Percentiles rank a stretch among this genome's conserved stretches.
Conservation (phyloP, 192 early-diverging fungal species). For the Coemansia sp. region DNA sequence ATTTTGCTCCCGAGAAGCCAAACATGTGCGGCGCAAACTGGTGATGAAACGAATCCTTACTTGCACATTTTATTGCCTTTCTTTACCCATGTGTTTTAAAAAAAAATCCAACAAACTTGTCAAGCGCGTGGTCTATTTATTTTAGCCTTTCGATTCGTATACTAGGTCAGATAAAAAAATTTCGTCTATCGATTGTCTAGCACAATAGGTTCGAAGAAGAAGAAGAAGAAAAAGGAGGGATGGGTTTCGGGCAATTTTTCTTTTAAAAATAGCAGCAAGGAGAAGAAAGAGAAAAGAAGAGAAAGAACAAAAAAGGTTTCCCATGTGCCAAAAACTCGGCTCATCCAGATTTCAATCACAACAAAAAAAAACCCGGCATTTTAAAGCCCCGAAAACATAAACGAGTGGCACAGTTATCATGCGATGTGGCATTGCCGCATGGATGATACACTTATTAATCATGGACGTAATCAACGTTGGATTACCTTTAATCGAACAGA, state of each 20-base stretch:
- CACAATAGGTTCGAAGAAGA: too few relatives aligned
- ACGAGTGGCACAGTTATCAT: too few relatives aligned
- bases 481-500: too few relatives aligned
- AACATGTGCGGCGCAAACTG: neutral
- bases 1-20: neutral
- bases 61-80: neutral
- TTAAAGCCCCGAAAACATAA: too few relatives aligned
- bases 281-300: neutral
- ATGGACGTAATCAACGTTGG: too few relatives aligned
- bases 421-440: too few relatives aligned
- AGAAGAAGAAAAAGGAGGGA: neutral
- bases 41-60: neutral
- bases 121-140: neutral
- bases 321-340: neutral
- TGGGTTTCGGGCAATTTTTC: neutral
- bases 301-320: neutral
- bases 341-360: too few relatives aligned
- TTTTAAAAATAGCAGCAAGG: neutral
- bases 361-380: too few relatives aligned
- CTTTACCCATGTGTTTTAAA: neutral
- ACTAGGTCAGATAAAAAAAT: neutral
- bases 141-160: neutral
- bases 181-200: neutral
- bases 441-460: too few relatives aligned
- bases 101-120: neutral